Percentiles rank a stretch among this genome's conserved stretches.
These are phyloP conservation scores for Phytophthora sansomeana DNA, from an alignment of 352 stramenopile genomes.

Conservation along the genomic window DNA sequence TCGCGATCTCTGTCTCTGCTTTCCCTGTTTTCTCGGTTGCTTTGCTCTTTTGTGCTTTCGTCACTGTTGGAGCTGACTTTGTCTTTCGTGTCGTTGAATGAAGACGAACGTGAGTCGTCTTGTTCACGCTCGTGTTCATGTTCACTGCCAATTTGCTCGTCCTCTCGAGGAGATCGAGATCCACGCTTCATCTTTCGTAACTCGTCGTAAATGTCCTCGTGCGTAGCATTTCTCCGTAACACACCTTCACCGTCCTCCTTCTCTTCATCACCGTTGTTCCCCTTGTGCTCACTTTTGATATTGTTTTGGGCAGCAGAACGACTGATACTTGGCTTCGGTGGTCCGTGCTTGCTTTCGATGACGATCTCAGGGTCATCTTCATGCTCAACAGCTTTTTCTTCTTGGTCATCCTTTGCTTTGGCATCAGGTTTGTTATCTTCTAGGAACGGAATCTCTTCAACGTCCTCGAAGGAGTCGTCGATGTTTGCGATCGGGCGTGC, in stretches of 20 bases:
- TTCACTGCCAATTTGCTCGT: conserved; percentile 30
- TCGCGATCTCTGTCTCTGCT: conserved; percentile 24
- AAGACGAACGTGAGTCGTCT: conserved; percentile 31
- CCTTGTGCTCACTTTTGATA: conserved; percentile 33
- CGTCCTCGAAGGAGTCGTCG: conserved; percentile 77
- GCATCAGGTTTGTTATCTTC: conserved; percentile 60
- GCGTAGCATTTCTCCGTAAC: conserved; percentile 34
- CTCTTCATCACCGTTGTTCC: conserved; percentile 29
- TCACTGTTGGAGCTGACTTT: conserved; percentile 38
- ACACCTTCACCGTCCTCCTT: conserved; percentile 32
- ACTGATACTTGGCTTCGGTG: conserved; percentile 29
- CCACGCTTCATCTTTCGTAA: conserved; percentile 58
- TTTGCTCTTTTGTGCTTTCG: conserved; percentile 45
- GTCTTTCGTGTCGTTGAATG: conserved; percentile 35
- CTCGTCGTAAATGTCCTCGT: conserved; percentile 69
- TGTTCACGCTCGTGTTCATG: conserved; percentile 10
- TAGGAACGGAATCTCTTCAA: conserved; percentile 84
- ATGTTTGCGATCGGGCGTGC: conserved; percentile 29
- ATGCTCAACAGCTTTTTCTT: conserved; percentile 30
- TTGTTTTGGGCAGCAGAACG: conserved; percentile 9
- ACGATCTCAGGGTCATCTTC: conserved; percentile 67
- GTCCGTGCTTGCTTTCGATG: conserved; percentile 61
- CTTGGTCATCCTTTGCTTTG: conserved; percentile 33
- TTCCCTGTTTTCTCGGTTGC: conserved; percentile 11
- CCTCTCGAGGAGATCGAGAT: conserved; percentile 40